Evolutionary conservation across 2,329 filamentous ascomycete genomes (phyloP).

Genomic region (Xylaria sp.): DNA sequence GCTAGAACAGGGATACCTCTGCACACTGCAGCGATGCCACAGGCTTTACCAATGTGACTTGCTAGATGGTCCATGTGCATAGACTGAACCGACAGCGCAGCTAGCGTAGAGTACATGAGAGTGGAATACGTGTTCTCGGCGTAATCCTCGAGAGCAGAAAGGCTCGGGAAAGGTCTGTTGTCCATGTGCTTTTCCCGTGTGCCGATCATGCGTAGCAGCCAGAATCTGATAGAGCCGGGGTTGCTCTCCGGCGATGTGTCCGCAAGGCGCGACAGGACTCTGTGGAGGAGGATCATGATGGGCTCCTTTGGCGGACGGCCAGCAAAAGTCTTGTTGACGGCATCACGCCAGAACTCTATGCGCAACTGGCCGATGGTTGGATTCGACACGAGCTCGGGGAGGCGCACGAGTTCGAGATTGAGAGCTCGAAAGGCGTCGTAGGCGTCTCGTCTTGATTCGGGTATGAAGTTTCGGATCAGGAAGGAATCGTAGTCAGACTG

Average conservation of each 20-base stretch:
- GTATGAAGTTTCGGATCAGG: conserved; percentile 86
- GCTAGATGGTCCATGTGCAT: conserved; percentile 92
- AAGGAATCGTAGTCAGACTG: conserved; percentile 91
- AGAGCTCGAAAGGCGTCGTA: conserved; percentile 92
- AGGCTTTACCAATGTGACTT: conserved; percentile 94
- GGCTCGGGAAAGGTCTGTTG: conserved; percentile 80
- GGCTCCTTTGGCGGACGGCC: conserved; percentile 88
- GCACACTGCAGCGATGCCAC: conserved; percentile 87
- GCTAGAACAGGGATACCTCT: conserved; percentile 90
- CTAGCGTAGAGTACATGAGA: conserved; percentile 87
- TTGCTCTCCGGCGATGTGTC: conserved; percentile 54
- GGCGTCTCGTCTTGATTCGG: conserved; percentile 76
- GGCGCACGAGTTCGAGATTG: conserved; percentile 90
- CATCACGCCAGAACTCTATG: conserved; percentile 95
- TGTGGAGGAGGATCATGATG: conserved; percentile 84
- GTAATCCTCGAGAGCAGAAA: conserved; percentile 84
- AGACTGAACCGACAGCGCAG: conserved; percentile 80
- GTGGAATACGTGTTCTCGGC: conserved; percentile 96
- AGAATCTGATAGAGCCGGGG: conserved; percentile 71
- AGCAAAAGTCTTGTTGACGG: conserved; percentile 80
- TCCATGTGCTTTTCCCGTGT: conserved; percentile 85
- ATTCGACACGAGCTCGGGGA: conserved; percentile 90
- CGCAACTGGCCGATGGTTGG: conserved; percentile 89
- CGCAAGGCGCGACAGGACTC: conserved; percentile 73
- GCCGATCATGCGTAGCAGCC: conserved; percentile 80